Conservation (phyloP, 2,329 filamentous ascomycete genomes). For the Thelonectria discophora region DNA sequence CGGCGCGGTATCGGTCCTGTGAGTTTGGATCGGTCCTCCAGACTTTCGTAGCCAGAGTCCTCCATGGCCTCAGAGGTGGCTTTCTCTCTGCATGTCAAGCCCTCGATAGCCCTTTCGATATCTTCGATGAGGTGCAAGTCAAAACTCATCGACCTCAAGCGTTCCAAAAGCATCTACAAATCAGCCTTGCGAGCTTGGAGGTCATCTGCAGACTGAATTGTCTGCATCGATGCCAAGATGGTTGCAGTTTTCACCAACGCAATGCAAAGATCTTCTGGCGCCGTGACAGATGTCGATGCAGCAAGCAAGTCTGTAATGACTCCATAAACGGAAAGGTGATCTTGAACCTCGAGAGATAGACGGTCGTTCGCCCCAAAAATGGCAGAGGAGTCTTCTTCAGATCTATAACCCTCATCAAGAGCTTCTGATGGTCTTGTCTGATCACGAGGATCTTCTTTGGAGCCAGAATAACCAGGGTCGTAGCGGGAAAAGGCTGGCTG, state of each 20-base stretch:
- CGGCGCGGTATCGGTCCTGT: background rate
- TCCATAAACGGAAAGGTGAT: background rate
- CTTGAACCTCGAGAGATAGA: background rate
- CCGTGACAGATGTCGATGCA: background rate
- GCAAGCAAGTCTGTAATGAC: background rate
- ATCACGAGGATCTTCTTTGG: background rate
- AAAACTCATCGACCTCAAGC: background rate
- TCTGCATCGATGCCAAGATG: background rate
- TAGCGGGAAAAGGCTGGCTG: background rate
- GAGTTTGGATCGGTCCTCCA: background rate
- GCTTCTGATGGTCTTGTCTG: background rate
- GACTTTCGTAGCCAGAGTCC: constrained; percentile 4
- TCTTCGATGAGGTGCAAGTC: background rate
- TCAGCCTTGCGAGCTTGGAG: background rate
- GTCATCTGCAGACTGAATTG: background rate
- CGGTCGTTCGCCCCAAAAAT: background rate
- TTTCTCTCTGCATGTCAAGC: background rate
- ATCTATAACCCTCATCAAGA: background rate
- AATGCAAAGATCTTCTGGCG: background rate
- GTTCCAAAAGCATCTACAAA: background rate
- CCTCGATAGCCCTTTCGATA: background rate
- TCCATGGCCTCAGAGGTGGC: background rate
- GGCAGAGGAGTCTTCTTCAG: background rate
- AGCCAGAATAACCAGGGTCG: background rate
- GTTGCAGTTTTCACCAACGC: background rate